Evolutionary conservation across 2,329 filamentous ascomycete genomes (phyloP), one percentile per base, ranked within the genome.

Genomic region (Thielaviopsis punctulata): DNA sequence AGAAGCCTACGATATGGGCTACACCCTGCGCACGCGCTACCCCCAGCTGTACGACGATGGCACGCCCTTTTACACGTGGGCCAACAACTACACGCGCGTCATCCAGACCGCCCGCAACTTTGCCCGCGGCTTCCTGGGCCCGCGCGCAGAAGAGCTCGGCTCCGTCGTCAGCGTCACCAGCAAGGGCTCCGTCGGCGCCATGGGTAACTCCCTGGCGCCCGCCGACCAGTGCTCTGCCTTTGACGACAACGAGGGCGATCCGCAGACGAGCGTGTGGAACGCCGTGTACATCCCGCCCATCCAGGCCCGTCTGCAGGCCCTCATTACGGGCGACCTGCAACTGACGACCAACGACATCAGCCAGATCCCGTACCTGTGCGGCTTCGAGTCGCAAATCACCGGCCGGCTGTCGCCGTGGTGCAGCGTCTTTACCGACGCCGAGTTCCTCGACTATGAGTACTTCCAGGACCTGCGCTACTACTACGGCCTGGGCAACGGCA

Each of bases 301-400:
- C 57, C 67, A 68, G 53, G 62, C 68, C 22, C 73, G 79, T 3
- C 64, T 83, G 46, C 75, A 80, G 57, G 55, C 63, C 5, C 60
- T 76, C 30, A 69, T 82, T 27, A 59, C 63, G 0, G 78, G 79
- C 1, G 67, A 71, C 39, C 69, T 83, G 30, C 72, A 70, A 1
- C 68, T 83, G 30, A 71, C 68, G 0, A 64, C 71, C 27, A 64
- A 62, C 1, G 77, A 83, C 53, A 66, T 80, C 43, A 67, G 65
- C 7, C 71, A 73, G 45, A 78, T 84, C 48, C 79, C 79, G 0
- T 83, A 84, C 58, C 68, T 84, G n/a, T 86, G 81, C 58, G 81
- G 79, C 3, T 85, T 82, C 55, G 81, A 86, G 59, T 78, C 73
- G 2, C 80, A 84, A 59, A 82, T 84, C 57, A 77, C 70, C 0